A percentile compares a stretch with the other conserved stretches of the same genome.
Conservation (phyloP, 2,329 filamentous ascomycete species). For the Aspergillus hortae region DNA sequence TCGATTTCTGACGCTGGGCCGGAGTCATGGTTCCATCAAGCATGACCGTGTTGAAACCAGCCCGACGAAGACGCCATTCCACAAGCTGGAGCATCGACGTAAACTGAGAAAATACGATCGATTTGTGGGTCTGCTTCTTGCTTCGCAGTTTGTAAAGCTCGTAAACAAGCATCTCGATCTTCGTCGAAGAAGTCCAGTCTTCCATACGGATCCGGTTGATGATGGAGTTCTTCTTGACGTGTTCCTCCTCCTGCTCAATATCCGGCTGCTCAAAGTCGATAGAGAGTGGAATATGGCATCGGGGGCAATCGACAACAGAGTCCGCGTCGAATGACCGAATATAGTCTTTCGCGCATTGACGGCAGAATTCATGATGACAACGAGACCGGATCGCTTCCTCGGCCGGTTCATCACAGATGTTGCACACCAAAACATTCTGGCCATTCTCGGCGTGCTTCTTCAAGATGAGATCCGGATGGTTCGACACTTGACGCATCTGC, state of each 20-base stretch:
- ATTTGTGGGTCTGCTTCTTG: slow-evolving; percentile 91
- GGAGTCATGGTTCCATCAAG: slow-evolving; percentile 97
- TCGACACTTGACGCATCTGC: slow-evolving; percentile 97
- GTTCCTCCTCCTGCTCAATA: slow-evolving; percentile 82
- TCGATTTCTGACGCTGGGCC: slow-evolving; percentile 85
- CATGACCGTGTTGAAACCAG: slow-evolving; percentile 98
- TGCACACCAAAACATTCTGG: slow-evolving; percentile 86
- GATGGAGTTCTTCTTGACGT: slow-evolving; percentile 92
- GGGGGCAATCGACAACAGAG: slow-evolving; percentile 66
- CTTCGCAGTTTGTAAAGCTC: slow-evolving; percentile 89
- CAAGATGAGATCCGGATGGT: slow-evolving; percentile 90
- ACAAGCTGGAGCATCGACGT: slow-evolving; percentile 96
- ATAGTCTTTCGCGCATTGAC: slow-evolving; percentile 74
- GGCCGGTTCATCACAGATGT: slow-evolving; percentile 92
- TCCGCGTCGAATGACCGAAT: slow-evolving; percentile 68
- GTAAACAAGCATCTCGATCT: slow-evolving; percentile 94
- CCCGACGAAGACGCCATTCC: slow-evolving; percentile 91
- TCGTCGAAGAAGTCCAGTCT: slow-evolving; percentile 96
- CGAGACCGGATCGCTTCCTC: slow-evolving; percentile 90
- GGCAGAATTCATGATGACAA: slow-evolving; percentile 91
- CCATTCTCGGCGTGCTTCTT: slow-evolving; percentile 83
- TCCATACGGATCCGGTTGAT: slow-evolving; percentile 99
- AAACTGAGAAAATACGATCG: slow-evolving; percentile 96
- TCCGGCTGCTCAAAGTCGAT: slow-evolving; percentile 96
- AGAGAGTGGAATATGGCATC: slow-evolving; percentile 81